These are phyloP conservation scores for Bassia scoparia DNA, from an alignment of 148 eudicot genomes.

Conservation along the genomic window DNA sequence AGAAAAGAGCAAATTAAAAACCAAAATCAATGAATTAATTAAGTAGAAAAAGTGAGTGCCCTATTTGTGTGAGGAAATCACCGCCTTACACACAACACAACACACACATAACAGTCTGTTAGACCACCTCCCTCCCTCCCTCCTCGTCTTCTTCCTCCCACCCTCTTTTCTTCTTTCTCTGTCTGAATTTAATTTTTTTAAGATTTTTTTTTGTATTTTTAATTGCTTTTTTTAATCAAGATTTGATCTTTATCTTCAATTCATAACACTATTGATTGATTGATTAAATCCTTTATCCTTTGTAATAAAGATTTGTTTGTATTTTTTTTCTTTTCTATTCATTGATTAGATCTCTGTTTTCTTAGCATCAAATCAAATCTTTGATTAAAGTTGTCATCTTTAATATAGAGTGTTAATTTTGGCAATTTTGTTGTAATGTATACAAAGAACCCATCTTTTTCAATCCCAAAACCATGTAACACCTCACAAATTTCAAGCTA, in stretches of 20 bases:
- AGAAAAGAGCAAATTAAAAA: background rate
- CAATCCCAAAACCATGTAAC: conserved; percentile 55
- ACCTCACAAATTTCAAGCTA: conserved; percentile 51
- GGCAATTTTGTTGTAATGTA: conserved; percentile 16
- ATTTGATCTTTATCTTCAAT: background rate
- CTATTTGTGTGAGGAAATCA: conserved; percentile 17
- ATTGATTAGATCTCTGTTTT: conserved; percentile 25
- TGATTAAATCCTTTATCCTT: background rate
- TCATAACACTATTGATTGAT: background rate
- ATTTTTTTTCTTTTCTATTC: background rate
- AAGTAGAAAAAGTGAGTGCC: conserved; percentile 24
- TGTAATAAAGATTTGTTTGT: no score
- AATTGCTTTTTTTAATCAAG: background rate
- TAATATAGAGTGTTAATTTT: background rate
- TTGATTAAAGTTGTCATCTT: conserved; percentile 5
- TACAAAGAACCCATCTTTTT: conserved; percentile 25
- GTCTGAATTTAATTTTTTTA: background rate
- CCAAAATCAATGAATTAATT: background rate
- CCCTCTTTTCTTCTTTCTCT: background rate
- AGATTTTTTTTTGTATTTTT: background rate
- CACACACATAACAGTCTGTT: conserved; percentile 9
- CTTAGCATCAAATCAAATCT: conserved; percentile 18
- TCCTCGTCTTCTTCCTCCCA: conserved; percentile 7
- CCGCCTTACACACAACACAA: conserved; percentile 22
- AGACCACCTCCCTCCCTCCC: conserved; percentile 19